These are phyloP conservation scores for Amanita rubescens DNA, from an alignment of 768 basidiomycete genomes.

Conservation along the genomic window DNA sequence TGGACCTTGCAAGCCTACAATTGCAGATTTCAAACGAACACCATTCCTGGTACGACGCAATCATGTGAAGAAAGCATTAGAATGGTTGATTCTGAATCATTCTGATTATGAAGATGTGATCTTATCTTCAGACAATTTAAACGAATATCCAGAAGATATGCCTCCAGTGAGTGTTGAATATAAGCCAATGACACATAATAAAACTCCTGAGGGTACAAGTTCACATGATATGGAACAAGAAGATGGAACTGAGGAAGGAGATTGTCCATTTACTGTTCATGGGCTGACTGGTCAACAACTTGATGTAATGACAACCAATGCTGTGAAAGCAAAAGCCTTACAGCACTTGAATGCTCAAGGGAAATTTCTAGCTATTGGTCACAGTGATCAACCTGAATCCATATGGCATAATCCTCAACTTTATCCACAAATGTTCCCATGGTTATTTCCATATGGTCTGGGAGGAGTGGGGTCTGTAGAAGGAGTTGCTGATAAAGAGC, in stretches of 20 bases:
- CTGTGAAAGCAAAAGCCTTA: constrained; percentile 17
- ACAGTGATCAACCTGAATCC: constrained; percentile 14
- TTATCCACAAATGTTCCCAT: neutral
- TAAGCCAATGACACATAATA: constrained; percentile 4
- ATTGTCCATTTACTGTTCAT: constrained; percentile 3
- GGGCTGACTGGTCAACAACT: constrained; percentile 17
- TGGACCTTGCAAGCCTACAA: constrained; percentile 3
- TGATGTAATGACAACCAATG: constrained; percentile 1
- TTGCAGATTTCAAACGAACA: constrained; percentile 13
- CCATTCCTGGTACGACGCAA: constrained; percentile 18
- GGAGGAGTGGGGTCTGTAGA: too few species aligned
- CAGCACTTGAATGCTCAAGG: constrained; percentile 17
- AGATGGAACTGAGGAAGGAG: constrained; percentile 15
- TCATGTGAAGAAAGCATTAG: constrained; percentile 15
- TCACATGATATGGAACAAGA: constrained; percentile 13
- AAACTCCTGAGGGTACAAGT: constrained; percentile 7
- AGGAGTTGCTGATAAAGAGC: constrained; percentile 11
- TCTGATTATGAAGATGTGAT: constrained; percentile 17
- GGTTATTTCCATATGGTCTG: too few species aligned
- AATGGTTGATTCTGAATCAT: constrained; percentile 24
- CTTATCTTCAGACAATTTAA: constrained; percentile 15
- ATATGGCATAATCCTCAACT: constrained; percentile 11
- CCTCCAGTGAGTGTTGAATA: constrained; percentile 12
- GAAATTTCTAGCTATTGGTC: constrained; percentile 22
- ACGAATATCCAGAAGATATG: constrained; percentile 8